These are phyloP conservation scores for Imleria badia DNA, from an alignment of 768 basidiomycete genomes.

Conservation along the genomic window DNA sequence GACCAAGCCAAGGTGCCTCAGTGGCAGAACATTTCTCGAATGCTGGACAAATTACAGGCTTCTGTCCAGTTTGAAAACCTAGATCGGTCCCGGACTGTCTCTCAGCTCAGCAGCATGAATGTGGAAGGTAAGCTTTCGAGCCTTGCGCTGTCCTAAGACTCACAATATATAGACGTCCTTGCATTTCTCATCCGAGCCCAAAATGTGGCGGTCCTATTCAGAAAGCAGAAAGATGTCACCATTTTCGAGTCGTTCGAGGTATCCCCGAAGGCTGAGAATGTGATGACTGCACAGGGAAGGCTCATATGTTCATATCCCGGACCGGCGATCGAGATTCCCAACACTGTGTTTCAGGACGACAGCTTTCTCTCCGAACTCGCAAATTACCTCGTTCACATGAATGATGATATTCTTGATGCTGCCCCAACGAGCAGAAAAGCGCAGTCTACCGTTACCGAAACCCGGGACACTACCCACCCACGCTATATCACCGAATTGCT, in stretches of 20 bases:
- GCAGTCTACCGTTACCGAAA: conserved; percentile 34
- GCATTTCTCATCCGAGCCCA: conserved; percentile 43
- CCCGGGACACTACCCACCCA: conserved; percentile 42
- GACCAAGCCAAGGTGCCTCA: conserved; percentile 1
- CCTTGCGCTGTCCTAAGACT: not conserved
- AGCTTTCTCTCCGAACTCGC: conserved; percentile 37
- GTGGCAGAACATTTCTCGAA: conserved; percentile 33
- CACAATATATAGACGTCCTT: conserved; percentile 32
- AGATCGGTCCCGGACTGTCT: conserved; percentile 6
- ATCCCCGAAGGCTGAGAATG: conserved; percentile 33
- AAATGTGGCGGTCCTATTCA: conserved; percentile 47
- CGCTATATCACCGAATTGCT: conserved; percentile 51
- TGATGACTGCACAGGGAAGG: conserved; percentile 43
- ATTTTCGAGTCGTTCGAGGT: conserved; percentile 49
- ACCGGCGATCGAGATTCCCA: conserved; percentile 40
- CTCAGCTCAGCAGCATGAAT: conserved; percentile 20
- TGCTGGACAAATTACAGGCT: conserved; percentile 28
- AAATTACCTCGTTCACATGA: conserved; percentile 37
- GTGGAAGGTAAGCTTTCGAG: conserved; percentile 14
- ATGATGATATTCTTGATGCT: conserved; percentile 35
- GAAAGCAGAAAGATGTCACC: conserved; percentile 27
- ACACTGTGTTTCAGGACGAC: conserved; percentile 24
- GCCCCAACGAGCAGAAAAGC: conserved; percentile 40
- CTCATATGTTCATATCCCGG: conserved; percentile 47
- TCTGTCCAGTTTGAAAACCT: not conserved